phyloP scores from a whole-genome alignment of 2,329 filamentous ascomycete species.

The Clonostachys chloroleuca region DNA sequence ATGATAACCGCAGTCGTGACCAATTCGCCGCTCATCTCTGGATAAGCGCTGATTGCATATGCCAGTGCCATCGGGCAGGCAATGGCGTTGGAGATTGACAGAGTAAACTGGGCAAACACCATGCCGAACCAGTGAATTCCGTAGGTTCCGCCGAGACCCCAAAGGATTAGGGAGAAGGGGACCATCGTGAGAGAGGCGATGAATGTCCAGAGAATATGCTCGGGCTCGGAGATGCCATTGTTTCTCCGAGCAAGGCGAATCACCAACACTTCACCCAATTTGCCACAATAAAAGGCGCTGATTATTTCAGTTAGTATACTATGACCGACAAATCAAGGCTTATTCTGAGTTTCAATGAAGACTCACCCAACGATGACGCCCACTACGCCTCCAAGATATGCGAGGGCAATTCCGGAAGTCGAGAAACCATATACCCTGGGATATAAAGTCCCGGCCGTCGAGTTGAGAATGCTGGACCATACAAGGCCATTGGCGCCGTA shows the following conservation, averaged over 20 bases:
- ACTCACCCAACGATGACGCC: neutral
- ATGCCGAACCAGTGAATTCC: slow-evolving; percentile 35
- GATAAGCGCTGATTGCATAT: slow-evolving; percentile 34
- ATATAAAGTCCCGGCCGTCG: neutral
- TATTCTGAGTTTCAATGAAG: slow-evolving; percentile 6
- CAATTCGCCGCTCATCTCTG: slow-evolving; percentile 30
- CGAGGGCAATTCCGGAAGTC: neutral
- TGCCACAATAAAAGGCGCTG: slow-evolving; percentile 11
- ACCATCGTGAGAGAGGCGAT: slow-evolving; percentile 17
- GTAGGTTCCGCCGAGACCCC: slow-evolving; percentile 26
- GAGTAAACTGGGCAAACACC: slow-evolving; percentile 29
- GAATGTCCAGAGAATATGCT: slow-evolving; percentile 35
- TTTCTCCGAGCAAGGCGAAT: slow-evolving; percentile 31
- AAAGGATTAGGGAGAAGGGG: slow-evolving; percentile 20
- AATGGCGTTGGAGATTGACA: slow-evolving; percentile 23
- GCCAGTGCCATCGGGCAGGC: slow-evolving; percentile 29
- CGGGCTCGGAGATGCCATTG: slow-evolving; percentile 31
- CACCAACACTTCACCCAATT: slow-evolving; percentile 28
- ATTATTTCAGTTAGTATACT: too few relatives aligned
- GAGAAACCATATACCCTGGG: neutral
- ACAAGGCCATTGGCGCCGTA: neutral
- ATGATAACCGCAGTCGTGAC: slow-evolving; percentile 32
- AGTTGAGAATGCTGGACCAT: neutral
- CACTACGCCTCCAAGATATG: slow-evolving; percentile 1
- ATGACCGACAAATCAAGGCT: too few relatives aligned